These are phyloP conservation scores for Pichia occidentalis DNA, from an alignment of 805 yeast genomes.

Conservation along the genomic window DNA sequence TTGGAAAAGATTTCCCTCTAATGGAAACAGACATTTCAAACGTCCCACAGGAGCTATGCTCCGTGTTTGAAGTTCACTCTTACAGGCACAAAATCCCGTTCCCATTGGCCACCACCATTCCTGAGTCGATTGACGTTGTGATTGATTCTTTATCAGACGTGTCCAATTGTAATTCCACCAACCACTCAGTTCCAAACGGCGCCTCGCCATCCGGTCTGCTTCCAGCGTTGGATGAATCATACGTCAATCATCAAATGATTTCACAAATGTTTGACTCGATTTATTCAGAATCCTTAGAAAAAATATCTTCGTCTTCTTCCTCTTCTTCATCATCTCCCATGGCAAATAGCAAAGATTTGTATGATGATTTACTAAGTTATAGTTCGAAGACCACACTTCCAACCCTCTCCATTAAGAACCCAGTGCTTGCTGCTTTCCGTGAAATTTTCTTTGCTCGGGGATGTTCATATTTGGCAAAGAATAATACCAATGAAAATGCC, in stretches of 20 bases:
- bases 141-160: conserved; percentile 7
- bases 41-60: conserved; percentile 25
- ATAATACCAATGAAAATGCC: conserved; percentile 14
- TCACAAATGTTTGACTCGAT: conserved; percentile 24
- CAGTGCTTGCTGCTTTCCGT: conserved; percentile 20
- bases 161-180: conserved; percentile 3
- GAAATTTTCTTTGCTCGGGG: conserved; percentile 37
- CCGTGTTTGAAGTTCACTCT: conserved; percentile 21
- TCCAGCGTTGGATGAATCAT: conserved; percentile 2
- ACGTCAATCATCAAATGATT: conserved; percentile 13
- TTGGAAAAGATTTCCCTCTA: background rate
- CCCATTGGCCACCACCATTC: conserved; percentile 6
- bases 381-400: conserved; percentile 24
- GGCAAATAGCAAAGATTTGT: background rate
- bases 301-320: background rate
- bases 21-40: conserved; percentile 15
- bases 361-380: conserved; percentile 22
- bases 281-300: conserved; percentile 9
- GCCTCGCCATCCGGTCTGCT: conserved; percentile 1
- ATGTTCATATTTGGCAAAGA: conserved; percentile 31
- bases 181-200: conserved; percentile 6
- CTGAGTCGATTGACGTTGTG: conserved; percentile 14
- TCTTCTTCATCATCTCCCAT: conserved; percentile 4
- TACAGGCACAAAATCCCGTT: conserved; percentile 20
- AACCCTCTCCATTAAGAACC: conserved; percentile 17